Conservation (phyloP, 1,139 yeast species). For the Torulaspora pretoriensis region DNA sequence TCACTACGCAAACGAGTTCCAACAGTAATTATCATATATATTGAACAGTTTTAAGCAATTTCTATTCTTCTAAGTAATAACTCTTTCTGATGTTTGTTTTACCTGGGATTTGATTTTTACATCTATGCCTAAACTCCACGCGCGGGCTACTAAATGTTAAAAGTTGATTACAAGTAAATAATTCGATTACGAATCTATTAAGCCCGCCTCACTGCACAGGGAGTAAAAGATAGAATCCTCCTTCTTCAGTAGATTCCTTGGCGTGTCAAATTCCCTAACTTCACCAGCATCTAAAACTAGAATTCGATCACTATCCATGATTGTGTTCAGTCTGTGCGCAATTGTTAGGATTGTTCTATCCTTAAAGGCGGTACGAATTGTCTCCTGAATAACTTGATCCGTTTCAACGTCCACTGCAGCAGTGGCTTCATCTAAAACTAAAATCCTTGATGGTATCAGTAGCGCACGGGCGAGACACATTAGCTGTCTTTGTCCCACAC, state of each 20-base stretch:
- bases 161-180: neutral
- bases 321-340: conserved; percentile 92
- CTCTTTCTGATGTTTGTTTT: neutral
- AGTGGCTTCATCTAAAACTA: conserved; percentile 92
- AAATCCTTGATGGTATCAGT: conserved; percentile 68
- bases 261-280: conserved; percentile 84
- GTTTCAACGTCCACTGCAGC: conserved; percentile 98
- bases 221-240: conserved; percentile 72
- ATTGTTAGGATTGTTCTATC: conserved; percentile 89
- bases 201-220: conserved; percentile 55
- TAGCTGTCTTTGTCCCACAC: conserved; percentile 89
- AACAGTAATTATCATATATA: conserved; percentile 14
- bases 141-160: neutral
- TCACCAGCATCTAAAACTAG: conserved; percentile 81
- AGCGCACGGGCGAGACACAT: conserved; percentile 89
- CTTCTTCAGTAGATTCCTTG: conserved; percentile 60
- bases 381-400: conserved; percentile 78
- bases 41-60: neutral
- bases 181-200: conserved; percentile 9
- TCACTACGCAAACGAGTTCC: conserved; percentile 35
- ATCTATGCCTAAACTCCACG: neutral
- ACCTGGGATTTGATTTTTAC: neutral
- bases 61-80: neutral
- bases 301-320: conserved; percentile 84
- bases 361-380: conserved; percentile 78